Base-by-base conservation (phyloP, 1,284 basidiomycete species). In the Amylostereum areolatum region DNA sequence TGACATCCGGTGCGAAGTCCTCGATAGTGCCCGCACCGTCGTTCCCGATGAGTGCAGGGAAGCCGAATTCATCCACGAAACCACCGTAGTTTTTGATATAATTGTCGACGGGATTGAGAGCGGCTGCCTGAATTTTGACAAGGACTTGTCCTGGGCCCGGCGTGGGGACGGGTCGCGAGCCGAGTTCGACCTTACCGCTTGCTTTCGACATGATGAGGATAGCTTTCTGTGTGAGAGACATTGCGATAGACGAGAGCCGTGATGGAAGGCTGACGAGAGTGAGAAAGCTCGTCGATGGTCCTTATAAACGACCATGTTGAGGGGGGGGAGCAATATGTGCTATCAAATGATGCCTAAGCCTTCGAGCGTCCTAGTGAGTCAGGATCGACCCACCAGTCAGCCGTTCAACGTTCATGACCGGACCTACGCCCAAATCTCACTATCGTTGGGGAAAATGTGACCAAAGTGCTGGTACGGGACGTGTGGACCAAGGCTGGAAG, bases 21-120 rank as follows among this genome's bases (percentile, higher is more conserved):
- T 68, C 67, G 31, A 78, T 67, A 0, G 62, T 55, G 5, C 76
- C 77, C 7, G 66, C 63, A 25, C 65, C 69, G 55, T 79, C 77
- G 18, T 57, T 60, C 10, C 81, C 82, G 3, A 78, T 53, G 9
- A 75, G 61, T 2, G 65, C 62, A 1, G 75, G 74, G n/a, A 25
- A 43, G 25, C 28, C 41, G 50, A 66, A 76, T 4, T 60, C 49
- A 1, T 60, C 40, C 4, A 65, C 43, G 46, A 56, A 55, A 0
- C 62, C 12, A 3, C 62, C 67, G 24, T 55, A 52, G 29, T 62
- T 64, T 10, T 66, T 72, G 10, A 70, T 65, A 51, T 66, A 67
- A 62, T 66, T 69, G 52, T 77, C 73, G 6, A 70, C 56, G 2
- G 72, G 71, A 56, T 75, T 77, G 18, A 77, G 57, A 0, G 63